Evolutionary conservation across 1,284 basidiomycete species (phyloP), one percentile per base, ranked within the genome.

Genomic region (Melampsora occidentalis): DNA sequence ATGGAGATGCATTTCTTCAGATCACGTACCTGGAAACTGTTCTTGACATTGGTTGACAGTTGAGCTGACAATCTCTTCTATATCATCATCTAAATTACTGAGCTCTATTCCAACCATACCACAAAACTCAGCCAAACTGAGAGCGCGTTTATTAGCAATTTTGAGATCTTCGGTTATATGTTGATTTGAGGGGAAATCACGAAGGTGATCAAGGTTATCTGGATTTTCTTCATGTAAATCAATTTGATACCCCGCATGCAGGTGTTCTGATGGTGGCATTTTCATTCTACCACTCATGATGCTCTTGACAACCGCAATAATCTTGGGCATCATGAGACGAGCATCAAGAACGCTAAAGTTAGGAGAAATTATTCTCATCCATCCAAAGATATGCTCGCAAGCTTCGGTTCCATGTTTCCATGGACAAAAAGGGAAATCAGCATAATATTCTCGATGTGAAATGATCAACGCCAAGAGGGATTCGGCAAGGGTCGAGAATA

Each of bases 351-450:
- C 35, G 14, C 39, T 70, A 33, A 70, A 70, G 14, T 59, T 70
- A 7, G 69, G 69, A 51, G 59, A 59, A 20, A 70, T 70, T 4
- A 70, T 51, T 22, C 35, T n/a, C n/a, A n/a, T n/a, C n/a, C n/a
- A n/a, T n/a, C n/a, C n/a, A n/a, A n/a, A 28, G 35, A 67, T 67
- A 14, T 67, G 65, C n/a, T 49, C 69, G 22, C 69, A 70, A 46
- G 69, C 69, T 70, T 70, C 35, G 5, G 57, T 70, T 16, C 69
- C 57, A 42, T 70, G 69, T 35, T 70, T 70, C 69, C 69, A 70
- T 22, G 57, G 57, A 59, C 59, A 61, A 18, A 70, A 61, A 28
- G 69, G 69, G 10, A 61, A 42, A 20, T 31, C 25, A 1, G 39
- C 42, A 53, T 62, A 62, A 48, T 14, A 70, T 62, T 70, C 35